Percentiles rank a stretch among this genome's conserved stretches.
Evolutionary conservation across 257 asterid genomes (phyloP).

Genomic region (Solanum clarkiae): DNA sequence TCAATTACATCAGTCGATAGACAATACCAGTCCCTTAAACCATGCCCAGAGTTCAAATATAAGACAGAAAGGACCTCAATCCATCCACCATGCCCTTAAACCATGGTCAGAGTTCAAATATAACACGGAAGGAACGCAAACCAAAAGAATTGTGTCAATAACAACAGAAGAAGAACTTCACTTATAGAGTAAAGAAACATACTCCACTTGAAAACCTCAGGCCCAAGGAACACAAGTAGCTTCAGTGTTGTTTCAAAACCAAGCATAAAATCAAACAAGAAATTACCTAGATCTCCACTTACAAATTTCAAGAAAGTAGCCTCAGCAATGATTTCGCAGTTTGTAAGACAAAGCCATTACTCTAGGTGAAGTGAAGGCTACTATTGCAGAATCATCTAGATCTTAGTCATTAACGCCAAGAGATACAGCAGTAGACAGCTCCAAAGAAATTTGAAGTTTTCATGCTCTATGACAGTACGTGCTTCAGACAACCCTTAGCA

Average conservation of each 20-base stretch:
- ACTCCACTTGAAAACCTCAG: background rate
- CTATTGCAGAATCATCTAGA: background rate
- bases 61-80: background rate
- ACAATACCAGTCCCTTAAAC: background rate
- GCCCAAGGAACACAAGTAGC: background rate
- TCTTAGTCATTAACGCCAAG: background rate
- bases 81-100: background rate
- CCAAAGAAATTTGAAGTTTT: background rate
- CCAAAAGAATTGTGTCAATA: background rate
- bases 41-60: background rate
- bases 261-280: background rate
- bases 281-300: background rate
- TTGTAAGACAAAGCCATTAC: background rate
- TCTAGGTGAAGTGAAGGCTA: background rate
- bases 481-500: background rate
- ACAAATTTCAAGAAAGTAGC: background rate
- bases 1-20: background rate
- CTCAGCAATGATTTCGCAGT: background rate
- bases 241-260: background rate
- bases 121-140: background rate
- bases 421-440: background rate
- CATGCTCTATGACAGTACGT: background rate
- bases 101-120: background rate
- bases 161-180: background rate
- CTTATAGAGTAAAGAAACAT: background rate